These are phyloP conservation scores for Penicillium fuscoglaucum DNA, from an alignment of 2,329 filamentous ascomycete genomes.

Conservation along the genomic window DNA sequence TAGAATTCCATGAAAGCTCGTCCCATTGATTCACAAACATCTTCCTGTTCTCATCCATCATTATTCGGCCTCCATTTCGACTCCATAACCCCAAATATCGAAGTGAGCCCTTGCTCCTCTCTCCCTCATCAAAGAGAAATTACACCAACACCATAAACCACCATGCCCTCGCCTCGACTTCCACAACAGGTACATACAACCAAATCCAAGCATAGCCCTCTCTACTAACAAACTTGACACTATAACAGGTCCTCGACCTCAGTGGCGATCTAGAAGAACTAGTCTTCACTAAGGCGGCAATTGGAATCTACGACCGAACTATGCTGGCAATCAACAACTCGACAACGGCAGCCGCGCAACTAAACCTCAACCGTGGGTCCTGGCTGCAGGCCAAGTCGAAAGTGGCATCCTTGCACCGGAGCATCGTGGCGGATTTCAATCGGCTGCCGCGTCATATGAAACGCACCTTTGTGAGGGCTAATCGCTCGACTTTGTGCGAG, in stretches of 20 bases:
- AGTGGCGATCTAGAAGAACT: background rate
- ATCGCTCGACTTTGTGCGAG: background rate
- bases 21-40: background rate
- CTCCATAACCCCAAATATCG: background rate
- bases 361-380: background rate
- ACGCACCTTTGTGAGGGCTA: background rate
- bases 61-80: background rate
- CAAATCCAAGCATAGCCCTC: background rate
- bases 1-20: background rate
- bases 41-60: background rate
- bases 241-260: background rate
- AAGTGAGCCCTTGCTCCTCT: background rate
- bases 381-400: background rate
- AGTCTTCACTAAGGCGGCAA: background rate
- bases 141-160: background rate
- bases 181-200: background rate
- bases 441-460: background rate
- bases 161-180: background rate
- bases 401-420: background rate
- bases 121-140: background rate
- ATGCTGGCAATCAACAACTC: background rate
- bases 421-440: background rate
- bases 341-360: background rate
- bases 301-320: background rate
- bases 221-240: background rate